phyloP scores from a whole-genome alignment of 208 protist genomes.

The Trypanosoma mega region DNA sequence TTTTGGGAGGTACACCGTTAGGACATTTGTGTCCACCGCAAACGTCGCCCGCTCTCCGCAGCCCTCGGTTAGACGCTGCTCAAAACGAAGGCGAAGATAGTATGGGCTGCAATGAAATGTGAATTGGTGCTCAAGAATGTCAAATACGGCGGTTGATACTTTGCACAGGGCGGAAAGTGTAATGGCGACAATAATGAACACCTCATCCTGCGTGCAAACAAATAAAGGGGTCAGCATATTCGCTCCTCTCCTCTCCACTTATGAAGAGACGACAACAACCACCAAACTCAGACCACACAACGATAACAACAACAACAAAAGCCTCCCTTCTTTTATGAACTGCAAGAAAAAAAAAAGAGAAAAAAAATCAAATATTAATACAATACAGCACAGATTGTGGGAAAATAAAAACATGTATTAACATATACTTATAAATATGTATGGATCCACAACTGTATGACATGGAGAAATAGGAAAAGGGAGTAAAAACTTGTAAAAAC shows the following conservation, averaged over 20 bases:
- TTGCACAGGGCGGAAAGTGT: conserved; percentile 79
- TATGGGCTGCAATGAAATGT: conserved; percentile 90
- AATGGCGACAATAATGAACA: conserved; percentile 79
- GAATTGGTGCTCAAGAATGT: conserved; percentile 78
- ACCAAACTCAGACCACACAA: conserved; percentile 7
- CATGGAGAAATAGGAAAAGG: conserved; percentile 8
- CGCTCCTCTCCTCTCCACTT: not conserved
- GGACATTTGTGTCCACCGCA: conserved; percentile 63
- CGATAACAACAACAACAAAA: too few relatives aligned
- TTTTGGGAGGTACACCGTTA: conserved; percentile 88
- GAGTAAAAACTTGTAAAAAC: conserved; percentile 11
- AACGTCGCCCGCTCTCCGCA: conserved; percentile 74
- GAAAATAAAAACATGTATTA: conserved; percentile 12
- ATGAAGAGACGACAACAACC: too few relatives aligned
- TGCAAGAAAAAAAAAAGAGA: conserved; percentile 12
- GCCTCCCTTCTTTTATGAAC: not conserved
- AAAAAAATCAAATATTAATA: not conserved
- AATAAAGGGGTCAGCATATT: conserved; percentile 88
- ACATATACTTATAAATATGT: conserved; percentile 5
- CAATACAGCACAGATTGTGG: not conserved
- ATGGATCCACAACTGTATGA: not conserved
- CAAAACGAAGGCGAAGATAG: conserved; percentile 87
- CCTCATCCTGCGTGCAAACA: conserved; percentile 70
- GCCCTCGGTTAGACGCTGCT: conserved; percentile 73
- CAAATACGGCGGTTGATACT: conserved; percentile 72